A percentile compares a stretch with the other conserved stretches of the same genome.
phyloP scores from a whole-genome alignment of 805 yeast genomes.

The Ogataea naganishii region DNA sequence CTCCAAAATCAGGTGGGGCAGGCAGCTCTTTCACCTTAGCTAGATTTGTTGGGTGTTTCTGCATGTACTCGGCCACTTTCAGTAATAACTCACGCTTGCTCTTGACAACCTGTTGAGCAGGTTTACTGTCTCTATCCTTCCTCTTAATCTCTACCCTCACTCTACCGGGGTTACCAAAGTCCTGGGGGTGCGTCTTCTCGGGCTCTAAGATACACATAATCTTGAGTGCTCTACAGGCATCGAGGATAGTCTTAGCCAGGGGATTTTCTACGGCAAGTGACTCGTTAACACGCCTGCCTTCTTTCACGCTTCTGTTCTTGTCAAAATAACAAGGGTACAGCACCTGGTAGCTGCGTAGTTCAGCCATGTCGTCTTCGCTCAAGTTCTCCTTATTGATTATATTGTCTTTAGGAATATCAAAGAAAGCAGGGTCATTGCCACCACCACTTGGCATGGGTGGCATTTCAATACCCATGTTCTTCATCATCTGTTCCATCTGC shows the following conservation, averaged over 20 bases:
- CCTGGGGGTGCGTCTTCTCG: constrained; percentile 90
- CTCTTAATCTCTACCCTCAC: constrained; percentile 63
- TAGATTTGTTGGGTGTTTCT: constrained; percentile 61
- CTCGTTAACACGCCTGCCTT: constrained; percentile 75
- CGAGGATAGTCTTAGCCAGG: constrained; percentile 71
- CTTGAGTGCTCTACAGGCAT: constrained; percentile 41
- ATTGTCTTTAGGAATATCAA: constrained; percentile 8
- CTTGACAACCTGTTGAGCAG: constrained; percentile 16
- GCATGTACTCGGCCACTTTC: constrained; percentile 51
- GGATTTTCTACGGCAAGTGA: constrained; percentile 80
- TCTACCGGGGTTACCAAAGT: constrained; percentile 96
- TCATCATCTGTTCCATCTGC: constrained; percentile 12
- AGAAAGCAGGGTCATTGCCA: constrained; percentile 4
- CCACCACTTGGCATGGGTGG: constrained; percentile 20
- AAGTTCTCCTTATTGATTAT: constrained; percentile 19
- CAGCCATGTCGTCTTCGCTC: constrained; percentile 49
- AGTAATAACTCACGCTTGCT: constrained; percentile 62
- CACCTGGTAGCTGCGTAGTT: constrained; percentile 61
- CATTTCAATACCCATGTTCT: constrained; percentile 20
- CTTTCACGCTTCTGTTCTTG: constrained; percentile 55
- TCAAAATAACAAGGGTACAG: constrained; percentile 94
- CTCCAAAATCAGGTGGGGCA: constrained; percentile 52
- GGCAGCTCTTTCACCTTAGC: constrained; percentile 55
- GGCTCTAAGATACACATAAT: constrained; percentile 50
- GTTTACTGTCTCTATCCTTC: constrained; percentile 29